Base-by-base conservation (phyloP, 352 stramenopile species). In the Globisporangium acanthophoron region DNA sequence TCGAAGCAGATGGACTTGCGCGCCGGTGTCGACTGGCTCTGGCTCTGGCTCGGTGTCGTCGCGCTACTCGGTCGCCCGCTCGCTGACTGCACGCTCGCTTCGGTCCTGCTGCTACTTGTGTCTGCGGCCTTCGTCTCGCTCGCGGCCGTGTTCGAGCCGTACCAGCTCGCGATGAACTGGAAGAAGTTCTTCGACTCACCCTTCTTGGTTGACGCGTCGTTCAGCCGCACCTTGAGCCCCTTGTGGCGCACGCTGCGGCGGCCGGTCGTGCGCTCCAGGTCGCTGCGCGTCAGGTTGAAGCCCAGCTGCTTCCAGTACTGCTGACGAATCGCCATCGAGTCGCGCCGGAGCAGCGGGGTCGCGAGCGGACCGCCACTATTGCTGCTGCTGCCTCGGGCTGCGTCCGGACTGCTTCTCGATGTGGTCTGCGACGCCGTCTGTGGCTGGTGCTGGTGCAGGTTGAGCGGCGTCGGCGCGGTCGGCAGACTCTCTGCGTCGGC, bases 271-370 rank as follows among this genome's bases (percentile, higher is more conserved):
- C 88, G 86, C 63, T 93, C 84, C 27, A 95, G 59, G 56, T 95
- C 84, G 29, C 77, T 82, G n/a, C 79, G 80, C 11, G 84, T 90
- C 27, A 89, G 50, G 69, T 74, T 92, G 40, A 95, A 80, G 33
- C 86, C 86, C 11, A 95, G 64, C 59, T 95, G 84, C 56, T 73
- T 94, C 86, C 80, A 92, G 62, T 95, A 95, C 62, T 93, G 78
- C 62, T 88, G 78, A 43, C 86, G 81, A 53, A 95, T 91, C 4
- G 82, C 80, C 61, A 88, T 87, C 21, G 78, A 88, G 65, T 95
- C 86, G 56, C 87, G 87, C 45, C 83, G 82, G 33, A 90, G 67
- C 48, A 76, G 65, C 40, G 54, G 50, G 18, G 55, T 21, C 9
- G 39, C 16, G 16, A 8, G 2, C 41, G 20, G 3, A 41, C 6